Base-by-base conservation (phyloP, 805 yeast species). In the Nakazawaea siamensis region DNA sequence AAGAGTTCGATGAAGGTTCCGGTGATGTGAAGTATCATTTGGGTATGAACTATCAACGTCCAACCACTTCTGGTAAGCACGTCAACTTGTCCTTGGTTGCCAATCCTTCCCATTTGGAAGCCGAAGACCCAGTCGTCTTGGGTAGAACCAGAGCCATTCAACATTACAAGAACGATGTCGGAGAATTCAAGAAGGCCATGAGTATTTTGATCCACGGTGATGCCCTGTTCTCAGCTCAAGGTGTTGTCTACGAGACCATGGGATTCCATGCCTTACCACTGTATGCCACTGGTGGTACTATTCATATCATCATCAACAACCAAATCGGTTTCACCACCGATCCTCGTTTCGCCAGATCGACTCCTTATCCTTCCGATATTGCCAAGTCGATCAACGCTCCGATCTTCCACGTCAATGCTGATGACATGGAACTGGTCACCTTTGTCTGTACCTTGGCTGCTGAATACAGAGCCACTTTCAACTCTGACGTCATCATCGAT, bases 301-400 rank as follows among this genome's bases (percentile, higher is more conserved):
- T 92, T 48, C 98, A 92, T 64, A 76, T 92, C 47, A 88, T 92
- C 54, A 87, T 92, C 45, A 92, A 92, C 67, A 92, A 92, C 69
- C 99, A 92, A 74, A 90, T 92, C 60, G 99, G 99, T 62, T 92
- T 92, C 76, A 92, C 99, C 47, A 92, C 99, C 34, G 97, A 92
- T 60, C 99, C 99, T 47, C 76, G 95, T 68, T 80, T 81, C 52
- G 87, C 97, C 24, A 82, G 99, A 70, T 90, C 97, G 18, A 92
- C 98, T 32, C 90, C 94, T 53, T 92, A 92, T 63, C 97, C 98
- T 51, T 83, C 96, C 17, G 99, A 92, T 68, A 74, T 92, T 56
- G 97, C 97, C 50, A 92, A 92, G 68, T 70, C 95, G 24, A 83
- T 86, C 61, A 88, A 90, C 57, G 96, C 97, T 17, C 99, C 99